Evolutionary conservation across 495 filamentous ascomycete species (phyloP).

Genomic region (Ramalina intermedia): DNA sequence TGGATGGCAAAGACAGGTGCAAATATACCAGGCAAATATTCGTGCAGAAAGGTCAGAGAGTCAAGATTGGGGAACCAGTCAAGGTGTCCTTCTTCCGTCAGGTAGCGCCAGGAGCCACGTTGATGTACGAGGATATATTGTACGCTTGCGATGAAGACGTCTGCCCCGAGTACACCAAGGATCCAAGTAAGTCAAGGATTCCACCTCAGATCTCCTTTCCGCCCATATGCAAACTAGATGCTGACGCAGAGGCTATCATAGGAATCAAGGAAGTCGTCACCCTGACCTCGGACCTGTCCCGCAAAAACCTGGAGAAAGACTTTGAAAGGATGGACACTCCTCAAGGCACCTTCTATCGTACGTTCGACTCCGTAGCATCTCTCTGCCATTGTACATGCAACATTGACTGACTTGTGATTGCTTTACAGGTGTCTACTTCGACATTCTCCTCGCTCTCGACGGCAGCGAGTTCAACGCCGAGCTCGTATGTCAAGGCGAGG

Average conservation of each 20-base stretch:
- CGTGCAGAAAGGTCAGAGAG: constrained; percentile 94
- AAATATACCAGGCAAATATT: constrained; percentile 99
- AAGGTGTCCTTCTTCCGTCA: constrained; percentile 99
- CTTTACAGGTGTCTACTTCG: constrained; percentile 40
- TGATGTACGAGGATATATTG: constrained; percentile 98
- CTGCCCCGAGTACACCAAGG: constrained; percentile 97
- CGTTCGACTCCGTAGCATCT: background rate
- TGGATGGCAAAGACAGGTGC: constrained; percentile 95
- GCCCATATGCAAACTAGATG: background rate
- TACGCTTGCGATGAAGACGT: constrained; percentile 98
- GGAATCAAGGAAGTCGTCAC: constrained; percentile 99
- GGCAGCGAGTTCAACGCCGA: constrained; percentile 97
- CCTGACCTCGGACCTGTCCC: constrained; percentile 86
- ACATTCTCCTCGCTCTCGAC: constrained; percentile 87
- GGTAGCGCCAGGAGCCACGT: constrained; percentile 88
- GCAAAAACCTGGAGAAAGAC: constrained; percentile 97
- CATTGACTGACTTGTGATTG: background rate
- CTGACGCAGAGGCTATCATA: constrained; percentile 21
- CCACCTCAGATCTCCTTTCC: constrained; percentile 17
- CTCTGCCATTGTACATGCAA: background rate
- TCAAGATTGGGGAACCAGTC: constrained; percentile 97
- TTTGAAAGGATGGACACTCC: constrained; percentile 99
- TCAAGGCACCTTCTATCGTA: constrained; percentile 91
- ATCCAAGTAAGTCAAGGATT: constrained; percentile 67
- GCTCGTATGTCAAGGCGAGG: constrained; percentile 94